Evolutionary conservation across 2,329 filamentous ascomycete genomes (phyloP), one percentile per base, ranked within the genome.

Genomic region (Apiospora malaysiana): DNA sequence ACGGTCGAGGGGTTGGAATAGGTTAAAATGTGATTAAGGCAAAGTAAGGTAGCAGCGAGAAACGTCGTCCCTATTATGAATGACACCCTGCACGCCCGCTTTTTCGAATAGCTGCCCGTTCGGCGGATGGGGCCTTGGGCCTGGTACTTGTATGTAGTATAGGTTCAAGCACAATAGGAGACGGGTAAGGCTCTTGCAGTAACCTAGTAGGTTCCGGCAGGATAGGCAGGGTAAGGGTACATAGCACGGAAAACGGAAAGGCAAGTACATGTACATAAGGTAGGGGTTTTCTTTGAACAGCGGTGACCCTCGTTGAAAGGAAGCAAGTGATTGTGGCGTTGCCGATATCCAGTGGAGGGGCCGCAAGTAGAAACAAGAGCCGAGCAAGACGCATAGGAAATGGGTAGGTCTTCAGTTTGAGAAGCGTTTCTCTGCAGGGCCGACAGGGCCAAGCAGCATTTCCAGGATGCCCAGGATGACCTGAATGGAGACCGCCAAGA

Each of bases 351-450:
- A 59, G 37, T 59, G 51, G 42, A 45, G 12, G 51, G 51, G 51
- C 27, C 21, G 27, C 32, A 16, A 21, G 51, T 18, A 59, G 51
- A 59, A 59, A 59, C 51, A 59, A 59, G 51, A 59, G 51, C 51
- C 51, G 51, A 37, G 27, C 16, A 25, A 14, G 27, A 59, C 25
- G 51, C 51, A 59, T 59, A 59, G 51, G 51, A 37, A 59, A 59
- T 59, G 51, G 51, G 51, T 27, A 37, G 51, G 51, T 37, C 40
- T 63, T 63, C 56, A n/a, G 56, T 63, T 63, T 63, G 56, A 63
- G 56, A 40, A n/a, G 56, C 56, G 27, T 63, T 63, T 63, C 56
- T 63, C 56, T 40, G 56, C 32, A 37, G 21, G 12, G 56, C 56
- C 18, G 37, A 23, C 18, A 63, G 32, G 18, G 32, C 56, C n/a